phyloP scores from a whole-genome alignment of 371 early-diverging fungal species.

The Chytridiales sp. region DNA sequence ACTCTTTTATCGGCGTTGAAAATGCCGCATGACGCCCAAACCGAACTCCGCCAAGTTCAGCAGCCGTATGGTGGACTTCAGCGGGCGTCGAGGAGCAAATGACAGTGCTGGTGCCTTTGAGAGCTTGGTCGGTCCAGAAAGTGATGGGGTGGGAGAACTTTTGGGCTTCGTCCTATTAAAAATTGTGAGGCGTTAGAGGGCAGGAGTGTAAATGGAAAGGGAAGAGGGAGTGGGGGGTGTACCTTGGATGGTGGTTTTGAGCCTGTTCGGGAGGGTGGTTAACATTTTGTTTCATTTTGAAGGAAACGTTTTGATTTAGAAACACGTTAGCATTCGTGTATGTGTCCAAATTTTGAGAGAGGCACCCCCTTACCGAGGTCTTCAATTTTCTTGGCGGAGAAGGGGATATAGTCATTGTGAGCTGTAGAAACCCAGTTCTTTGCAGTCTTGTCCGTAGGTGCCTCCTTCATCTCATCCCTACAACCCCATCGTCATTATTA shows the following conservation, averaged over 20 bases:
- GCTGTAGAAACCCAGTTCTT: conserved; percentile 35
- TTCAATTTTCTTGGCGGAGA: conserved; percentile 2
- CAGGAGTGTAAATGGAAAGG: neutral
- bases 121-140: conserved; percentile 49
- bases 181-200: no score
- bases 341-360: no score
- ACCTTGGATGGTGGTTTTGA: conserved; percentile 16
- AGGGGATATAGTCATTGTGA: conserved; percentile 25
- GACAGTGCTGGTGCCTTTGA: conserved; percentile 32
- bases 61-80: conserved; percentile 12
- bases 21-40: conserved; percentile 48
- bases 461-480: conserved; percentile 28
- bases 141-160: conserved; percentile 42
- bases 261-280: neutral
- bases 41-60: conserved; percentile 8
- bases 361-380: conserved; percentile 22
- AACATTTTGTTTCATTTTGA: neutral
- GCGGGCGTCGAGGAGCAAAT: conserved; percentile 27
- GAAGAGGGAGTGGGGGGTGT: conserved; percentile 6
- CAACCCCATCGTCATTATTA: neutral
- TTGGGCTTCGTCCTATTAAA: conserved; percentile 21
- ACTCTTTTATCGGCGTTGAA: conserved; percentile 45
- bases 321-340: no score
- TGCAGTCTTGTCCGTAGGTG: conserved; percentile 34
- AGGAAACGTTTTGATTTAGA: neutral